These are phyloP conservation scores for Melocanna baccifera DNA, from an alignment of 176 grass and related monocot species.

Conservation along the genomic window DNA sequence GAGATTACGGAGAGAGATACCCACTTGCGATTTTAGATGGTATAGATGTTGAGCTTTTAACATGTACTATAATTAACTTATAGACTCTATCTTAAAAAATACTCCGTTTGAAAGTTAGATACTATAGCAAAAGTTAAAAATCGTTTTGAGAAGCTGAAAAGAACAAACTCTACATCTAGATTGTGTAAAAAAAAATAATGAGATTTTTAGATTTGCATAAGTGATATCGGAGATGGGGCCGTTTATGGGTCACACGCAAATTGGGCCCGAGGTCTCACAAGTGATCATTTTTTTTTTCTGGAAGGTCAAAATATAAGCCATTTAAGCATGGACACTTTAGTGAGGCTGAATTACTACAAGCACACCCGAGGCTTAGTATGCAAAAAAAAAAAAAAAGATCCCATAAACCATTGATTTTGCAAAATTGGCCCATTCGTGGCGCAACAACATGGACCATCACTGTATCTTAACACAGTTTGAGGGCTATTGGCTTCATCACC, in stretches of 20 bases:
- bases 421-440: not conserved
- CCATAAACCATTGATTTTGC: not conserved
- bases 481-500: not conserved
- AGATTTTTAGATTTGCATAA: not conserved
- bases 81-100: too few species aligned
- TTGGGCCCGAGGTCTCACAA: not conserved
- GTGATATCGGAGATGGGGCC: not conserved
- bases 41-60: too few species aligned
- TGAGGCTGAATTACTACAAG: not conserved
- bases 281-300: not conserved
- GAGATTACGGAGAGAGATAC: too few species aligned
- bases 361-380: too few species aligned
- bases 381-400: not conserved
- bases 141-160: too few species aligned
- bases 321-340: not conserved
- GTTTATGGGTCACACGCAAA: not conserved
- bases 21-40: too few species aligned
- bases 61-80: too few species aligned
- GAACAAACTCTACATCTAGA: too few species aligned
- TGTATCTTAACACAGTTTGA: not conserved
- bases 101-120: too few species aligned
- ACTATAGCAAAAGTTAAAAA: too few species aligned
- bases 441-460: not conserved
- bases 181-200: not conserved
- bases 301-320: not conserved